Conservation (phyloP, 202 grass and related monocot species). For the Bolboschoenoplectus hybrid region DNA sequence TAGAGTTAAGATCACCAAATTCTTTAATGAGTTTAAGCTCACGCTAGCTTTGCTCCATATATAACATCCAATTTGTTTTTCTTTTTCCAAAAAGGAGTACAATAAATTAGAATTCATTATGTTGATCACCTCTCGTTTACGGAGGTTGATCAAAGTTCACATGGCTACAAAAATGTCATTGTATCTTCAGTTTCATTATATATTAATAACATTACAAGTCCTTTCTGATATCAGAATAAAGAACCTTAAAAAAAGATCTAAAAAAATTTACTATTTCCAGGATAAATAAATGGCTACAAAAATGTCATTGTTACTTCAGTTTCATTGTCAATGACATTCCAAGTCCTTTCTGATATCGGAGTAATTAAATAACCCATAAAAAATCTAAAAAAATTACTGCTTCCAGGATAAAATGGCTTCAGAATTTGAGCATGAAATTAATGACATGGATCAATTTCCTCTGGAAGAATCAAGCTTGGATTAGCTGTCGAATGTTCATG, state of each 20-base stretch:
- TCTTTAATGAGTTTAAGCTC: no score
- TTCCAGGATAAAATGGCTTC: not conserved
- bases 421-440: not conserved
- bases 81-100: not conserved
- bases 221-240: constrained; percentile 2
- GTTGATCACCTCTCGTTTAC: no score
- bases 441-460: not conserved
- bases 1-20: no score
- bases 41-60: no score
- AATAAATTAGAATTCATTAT: no score
- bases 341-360: not conserved
- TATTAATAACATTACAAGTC: not conserved
- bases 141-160: no score
- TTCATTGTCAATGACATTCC: not conserved
- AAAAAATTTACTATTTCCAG: not conserved
- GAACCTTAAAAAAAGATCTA: not conserved
- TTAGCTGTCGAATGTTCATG: constrained; percentile 60
- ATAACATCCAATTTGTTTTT: no score
- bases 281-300: not conserved
- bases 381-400: not conserved
- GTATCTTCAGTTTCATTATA: not conserved
- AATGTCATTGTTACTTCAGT: not conserved
- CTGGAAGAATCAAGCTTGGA: constrained; percentile 25
- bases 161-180: not conserved
- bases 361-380: not conserved